These are phyloP conservation scores for Carex scoparia DNA, from an alignment of 176 grass and related monocot genomes.

Conservation along the genomic window DNA sequence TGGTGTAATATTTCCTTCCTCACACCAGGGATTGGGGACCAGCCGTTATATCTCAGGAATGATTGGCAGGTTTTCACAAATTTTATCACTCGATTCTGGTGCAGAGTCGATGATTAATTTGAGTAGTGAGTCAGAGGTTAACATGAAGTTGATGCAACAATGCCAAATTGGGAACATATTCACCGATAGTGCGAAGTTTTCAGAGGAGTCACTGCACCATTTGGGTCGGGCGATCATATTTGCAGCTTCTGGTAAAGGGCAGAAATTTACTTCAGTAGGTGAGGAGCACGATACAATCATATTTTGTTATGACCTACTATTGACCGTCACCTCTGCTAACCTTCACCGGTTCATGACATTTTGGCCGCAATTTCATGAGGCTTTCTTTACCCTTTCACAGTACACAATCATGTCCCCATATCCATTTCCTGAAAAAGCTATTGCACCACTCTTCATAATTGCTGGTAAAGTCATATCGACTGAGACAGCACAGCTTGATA, in stretches of 20 bases:
- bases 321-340: conserved; percentile 39
- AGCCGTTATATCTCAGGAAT: conserved; percentile 66
- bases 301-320: conserved; percentile 84
- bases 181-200: conserved; percentile 62
- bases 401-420: conserved; percentile 68
- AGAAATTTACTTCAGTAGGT: conserved; percentile 85
- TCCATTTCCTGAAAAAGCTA: conserved; percentile 87
- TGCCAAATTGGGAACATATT: conserved; percentile 83
- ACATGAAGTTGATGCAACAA: conserved; percentile 81
- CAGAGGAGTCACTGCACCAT: conserved; percentile 75
- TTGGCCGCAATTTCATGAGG: conserved; percentile 72
- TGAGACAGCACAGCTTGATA: conserved; percentile 23
- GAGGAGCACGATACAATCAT: conserved; percentile 83
- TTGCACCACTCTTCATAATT: conserved; percentile 65
- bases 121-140: conserved; percentile 87
- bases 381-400: conserved; percentile 60
- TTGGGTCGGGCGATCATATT: conserved; percentile 70
- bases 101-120: conserved; percentile 53
- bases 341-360: conserved; percentile 54
- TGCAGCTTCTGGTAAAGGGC: conserved; percentile 64
- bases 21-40: conserved; percentile 39
- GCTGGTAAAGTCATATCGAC: conserved; percentile 43
- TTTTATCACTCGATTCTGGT: conserved; percentile 53
- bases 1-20: conserved; percentile 64
- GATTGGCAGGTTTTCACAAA: conserved; percentile 89